Percentiles rank a stretch among this genome's conserved stretches.
phyloP scores from a whole-genome alignment of 2,329 filamentous ascomycete species.

The Fusarium oligoseptatum region DNA sequence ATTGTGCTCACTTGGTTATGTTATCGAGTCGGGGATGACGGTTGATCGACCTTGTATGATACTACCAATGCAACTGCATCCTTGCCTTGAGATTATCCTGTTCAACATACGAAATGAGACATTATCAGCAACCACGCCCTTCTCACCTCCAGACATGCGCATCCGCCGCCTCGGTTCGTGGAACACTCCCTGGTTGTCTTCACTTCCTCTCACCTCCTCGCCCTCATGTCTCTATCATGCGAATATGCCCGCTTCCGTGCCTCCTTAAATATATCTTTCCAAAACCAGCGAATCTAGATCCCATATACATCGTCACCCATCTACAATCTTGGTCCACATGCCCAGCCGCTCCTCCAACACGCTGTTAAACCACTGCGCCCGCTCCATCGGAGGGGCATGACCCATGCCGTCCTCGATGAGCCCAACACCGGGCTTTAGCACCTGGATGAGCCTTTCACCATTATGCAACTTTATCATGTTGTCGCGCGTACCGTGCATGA shows the following conservation, averaged over 20 bases:
- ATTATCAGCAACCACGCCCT: neutral
- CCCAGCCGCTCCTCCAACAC: slow-evolving; percentile 70
- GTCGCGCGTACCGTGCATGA: slow-evolving; percentile 82
- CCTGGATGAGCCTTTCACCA: slow-evolving; percentile 75
- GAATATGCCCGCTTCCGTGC: neutral
- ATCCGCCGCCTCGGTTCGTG: slow-evolving; percentile 12
- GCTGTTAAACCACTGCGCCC: slow-evolving; percentile 75
- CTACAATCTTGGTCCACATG: slow-evolving; percentile 62
- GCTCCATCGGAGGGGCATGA: slow-evolving; percentile 82
- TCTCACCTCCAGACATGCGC: slow-evolving; percentile 15
- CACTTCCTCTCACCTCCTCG: neutral
- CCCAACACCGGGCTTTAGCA: slow-evolving; percentile 71
- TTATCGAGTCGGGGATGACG: neutral
- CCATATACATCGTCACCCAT: slow-evolving; percentile 15
- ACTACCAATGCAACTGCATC: neutral
- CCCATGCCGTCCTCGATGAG: slow-evolving; percentile 78
- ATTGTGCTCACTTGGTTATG: neutral
- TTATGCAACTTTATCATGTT: slow-evolving; percentile 82
- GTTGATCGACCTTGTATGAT: neutral
- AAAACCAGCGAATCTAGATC: neutral
- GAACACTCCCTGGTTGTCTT: slow-evolving; percentile 15
- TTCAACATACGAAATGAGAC: neutral
- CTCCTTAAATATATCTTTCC: neutral
- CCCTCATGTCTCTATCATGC: neutral
- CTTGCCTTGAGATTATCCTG: neutral